Conservation (phyloP, 441 rosid genomes). For the Adansonia grandidieri region DNA sequence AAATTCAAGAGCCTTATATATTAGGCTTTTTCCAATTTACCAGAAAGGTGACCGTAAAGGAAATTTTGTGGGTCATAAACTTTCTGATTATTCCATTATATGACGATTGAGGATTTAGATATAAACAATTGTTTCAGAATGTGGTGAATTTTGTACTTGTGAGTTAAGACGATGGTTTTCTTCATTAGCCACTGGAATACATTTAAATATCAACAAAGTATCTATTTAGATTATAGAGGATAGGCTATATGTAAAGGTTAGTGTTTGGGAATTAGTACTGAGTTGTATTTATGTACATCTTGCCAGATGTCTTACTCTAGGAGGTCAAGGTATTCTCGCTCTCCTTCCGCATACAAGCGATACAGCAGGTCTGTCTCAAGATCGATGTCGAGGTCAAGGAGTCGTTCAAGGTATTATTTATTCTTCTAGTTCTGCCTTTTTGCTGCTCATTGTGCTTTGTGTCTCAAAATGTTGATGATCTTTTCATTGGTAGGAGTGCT, state of each 20-base stretch:
- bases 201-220: neutral
- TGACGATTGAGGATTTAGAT: too few relatives aligned
- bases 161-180: neutral
- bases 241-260: neutral
- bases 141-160: neutral
- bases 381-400: slow-evolving; percentile 52
- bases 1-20: neutral
- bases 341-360: slow-evolving; percentile 59
- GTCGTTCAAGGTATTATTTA: slow-evolving; percentile 50
- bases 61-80: neutral
- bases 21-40: neutral
- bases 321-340: slow-evolving; percentile 67
- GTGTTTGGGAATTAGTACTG: neutral
- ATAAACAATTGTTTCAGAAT: neutral
- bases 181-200: neutral
- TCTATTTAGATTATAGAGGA: neutral
- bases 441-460: neutral
- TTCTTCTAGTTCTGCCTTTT: neutral
- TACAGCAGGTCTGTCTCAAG: slow-evolving; percentile 63
- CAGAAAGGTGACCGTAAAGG: neutral
- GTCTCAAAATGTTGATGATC: neutral
- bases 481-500: slow-evolving; percentile 51
- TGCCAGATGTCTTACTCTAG: slow-evolving; percentile 73
- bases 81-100: neutral
- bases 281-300: neutral